Evolutionary conservation across 495 filamentous ascomycete genomes (phyloP).

Genomic region (Niebla homalea): DNA sequence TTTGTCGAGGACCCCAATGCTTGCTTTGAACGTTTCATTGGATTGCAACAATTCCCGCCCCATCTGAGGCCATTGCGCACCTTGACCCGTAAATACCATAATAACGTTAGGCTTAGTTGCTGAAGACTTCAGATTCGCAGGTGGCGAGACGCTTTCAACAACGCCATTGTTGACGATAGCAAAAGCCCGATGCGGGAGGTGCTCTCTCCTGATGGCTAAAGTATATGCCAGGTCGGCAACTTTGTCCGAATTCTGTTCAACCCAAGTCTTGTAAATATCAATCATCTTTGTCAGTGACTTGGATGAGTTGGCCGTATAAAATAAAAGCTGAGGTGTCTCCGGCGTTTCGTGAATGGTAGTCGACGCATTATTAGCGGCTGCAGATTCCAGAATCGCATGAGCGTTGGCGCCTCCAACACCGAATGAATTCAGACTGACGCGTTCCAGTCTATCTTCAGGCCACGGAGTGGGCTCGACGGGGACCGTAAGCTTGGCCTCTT

Average conservation of each 20-base stretch:
- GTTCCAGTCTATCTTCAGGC: constrained; percentile 15
- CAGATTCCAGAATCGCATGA: constrained; percentile 17
- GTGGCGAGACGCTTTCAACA: too few relatives aligned
- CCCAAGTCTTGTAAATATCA: neutral
- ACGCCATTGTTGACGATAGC: constrained; percentile 2
- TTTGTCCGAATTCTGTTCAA: constrained; percentile 1
- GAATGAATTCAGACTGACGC: constrained; percentile 23
- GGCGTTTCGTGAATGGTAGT: neutral
- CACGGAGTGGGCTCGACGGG: constrained; percentile 18
- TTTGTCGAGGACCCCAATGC: constrained; percentile 1
- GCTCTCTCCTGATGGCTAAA: constrained; percentile 15
- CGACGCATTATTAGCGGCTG: neutral
- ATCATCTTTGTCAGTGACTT: constrained; percentile 1
- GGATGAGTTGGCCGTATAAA: constrained; percentile 2
- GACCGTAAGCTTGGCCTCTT: constrained; percentile 11
- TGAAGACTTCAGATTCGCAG: neutral
- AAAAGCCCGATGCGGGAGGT: constrained; percentile 15
- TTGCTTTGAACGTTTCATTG: neutral
- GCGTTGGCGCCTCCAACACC: constrained; percentile 24
- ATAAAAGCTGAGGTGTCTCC: neutral
- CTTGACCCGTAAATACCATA: constrained; percentile 19
- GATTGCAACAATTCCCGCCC: constrained; percentile 2
- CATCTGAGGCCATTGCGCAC: constrained; percentile 18
- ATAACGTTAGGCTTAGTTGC: constrained; percentile 4
- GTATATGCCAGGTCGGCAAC: constrained; percentile 17